These are phyloP conservation scores for Mycogone perniciosa DNA, from an alignment of 2,329 filamentous ascomycete species.

Conservation along the genomic window DNA sequence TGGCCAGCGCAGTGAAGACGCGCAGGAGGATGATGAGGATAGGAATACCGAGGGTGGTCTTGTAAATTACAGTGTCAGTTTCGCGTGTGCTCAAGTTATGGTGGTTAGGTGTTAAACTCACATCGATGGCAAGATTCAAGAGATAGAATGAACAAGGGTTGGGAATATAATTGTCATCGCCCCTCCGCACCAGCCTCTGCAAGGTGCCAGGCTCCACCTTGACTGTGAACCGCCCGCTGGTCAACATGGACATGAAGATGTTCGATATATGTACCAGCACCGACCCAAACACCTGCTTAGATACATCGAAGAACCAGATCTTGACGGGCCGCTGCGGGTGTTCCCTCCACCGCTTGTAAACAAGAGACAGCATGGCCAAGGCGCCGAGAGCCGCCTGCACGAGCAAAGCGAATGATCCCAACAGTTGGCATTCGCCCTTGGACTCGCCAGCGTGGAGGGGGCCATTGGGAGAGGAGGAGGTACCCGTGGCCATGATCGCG, in stretches of 20 bases:
- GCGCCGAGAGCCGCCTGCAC: constrained; percentile 82
- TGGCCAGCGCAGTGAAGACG: constrained; percentile 63
- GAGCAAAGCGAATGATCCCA: constrained; percentile 85
- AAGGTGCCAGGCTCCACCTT: constrained; percentile 43
- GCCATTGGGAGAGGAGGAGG: constrained; percentile 17
- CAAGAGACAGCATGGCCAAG: constrained; percentile 76
- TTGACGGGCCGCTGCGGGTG: constrained; percentile 85
- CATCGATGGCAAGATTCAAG: constrained; percentile 89
- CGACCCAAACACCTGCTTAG: constrained; percentile 94
- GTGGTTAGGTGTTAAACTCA: constrained; percentile 44
- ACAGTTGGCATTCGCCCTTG: constrained; percentile 73
- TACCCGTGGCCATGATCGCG: constrained; percentile 18
- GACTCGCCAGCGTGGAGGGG: constrained; percentile 33
- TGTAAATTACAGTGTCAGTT: not conserved
- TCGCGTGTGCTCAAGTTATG: not conserved
- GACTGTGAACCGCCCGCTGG: constrained; percentile 73
- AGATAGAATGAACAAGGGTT: constrained; percentile 98
- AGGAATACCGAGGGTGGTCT: constrained; percentile 90
- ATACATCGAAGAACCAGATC: constrained; percentile 97
- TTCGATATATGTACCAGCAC: constrained; percentile 88
- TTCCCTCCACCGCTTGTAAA: constrained; percentile 91
- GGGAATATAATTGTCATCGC: constrained; percentile 56
- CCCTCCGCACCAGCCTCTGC: constrained; percentile 35
- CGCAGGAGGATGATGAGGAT: constrained; percentile 87
- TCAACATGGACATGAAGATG: constrained; percentile 93